These are phyloP conservation scores for Quercus cerris DNA, from an alignment of 306 rosid genomes.

Conservation along the genomic window DNA sequence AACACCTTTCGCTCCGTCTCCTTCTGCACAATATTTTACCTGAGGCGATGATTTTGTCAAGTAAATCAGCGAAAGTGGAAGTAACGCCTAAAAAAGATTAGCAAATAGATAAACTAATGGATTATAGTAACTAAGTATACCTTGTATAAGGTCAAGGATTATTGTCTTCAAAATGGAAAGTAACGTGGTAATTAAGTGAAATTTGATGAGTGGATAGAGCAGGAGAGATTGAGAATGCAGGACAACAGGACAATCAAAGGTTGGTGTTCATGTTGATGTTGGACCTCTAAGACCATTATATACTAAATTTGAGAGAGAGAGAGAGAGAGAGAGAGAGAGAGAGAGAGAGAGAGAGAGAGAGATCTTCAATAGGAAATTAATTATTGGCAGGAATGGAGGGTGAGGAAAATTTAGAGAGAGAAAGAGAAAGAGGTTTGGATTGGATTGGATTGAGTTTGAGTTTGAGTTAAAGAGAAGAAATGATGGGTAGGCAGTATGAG, in stretches of 20 bases:
- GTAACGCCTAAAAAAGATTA: background rate
- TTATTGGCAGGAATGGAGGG: background rate
- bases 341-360: background rate
- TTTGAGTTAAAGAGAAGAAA: background rate
- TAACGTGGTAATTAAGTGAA: background rate
- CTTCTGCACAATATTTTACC: no score
- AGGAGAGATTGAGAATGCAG: background rate
- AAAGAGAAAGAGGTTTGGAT: conserved; percentile 2
- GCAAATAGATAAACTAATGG: background rate
- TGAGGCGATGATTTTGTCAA: background rate
- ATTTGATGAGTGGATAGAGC: background rate
- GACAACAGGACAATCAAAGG: background rate
- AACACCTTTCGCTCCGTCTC: no score
- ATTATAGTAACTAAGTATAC: background rate
- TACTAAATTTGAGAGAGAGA: background rate
- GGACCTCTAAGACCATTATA: background rate
- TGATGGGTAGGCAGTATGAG: background rate
- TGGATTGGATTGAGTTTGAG: conserved; percentile 16
- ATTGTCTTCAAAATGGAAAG: background rate
- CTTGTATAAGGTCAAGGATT: background rate
- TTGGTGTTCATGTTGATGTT: background rate
- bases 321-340: no score
- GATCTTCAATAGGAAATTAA: background rate
- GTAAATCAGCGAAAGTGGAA: background rate
- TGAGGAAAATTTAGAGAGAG: background rate